These are phyloP conservation scores for Debaryomycetaceae sp. DNA, from an alignment of 1,139 yeast species.

Conservation along the genomic window DNA sequence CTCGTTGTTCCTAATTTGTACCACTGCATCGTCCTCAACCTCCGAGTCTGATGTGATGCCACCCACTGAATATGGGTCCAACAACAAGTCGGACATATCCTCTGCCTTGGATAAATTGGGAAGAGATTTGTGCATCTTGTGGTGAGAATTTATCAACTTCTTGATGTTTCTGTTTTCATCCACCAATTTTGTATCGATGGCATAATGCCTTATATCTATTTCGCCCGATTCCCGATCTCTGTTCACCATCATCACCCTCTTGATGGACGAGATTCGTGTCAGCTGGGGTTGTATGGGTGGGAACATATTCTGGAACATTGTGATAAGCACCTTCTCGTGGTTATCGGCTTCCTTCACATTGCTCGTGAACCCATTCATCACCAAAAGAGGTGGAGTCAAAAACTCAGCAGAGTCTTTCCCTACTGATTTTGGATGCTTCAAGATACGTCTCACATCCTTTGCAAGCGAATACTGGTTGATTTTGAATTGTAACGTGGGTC, in stretches of 20 bases:
- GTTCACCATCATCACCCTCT: slow-evolving; percentile 80
- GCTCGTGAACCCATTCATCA: slow-evolving; percentile 76
- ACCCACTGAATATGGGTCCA: slow-evolving; percentile 79
- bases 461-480: slow-evolving; percentile 74
- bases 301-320: slow-evolving; percentile 92
- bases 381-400: slow-evolving; percentile 80
- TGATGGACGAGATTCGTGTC: slow-evolving; percentile 70
- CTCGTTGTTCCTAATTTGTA: slow-evolving; percentile 57
- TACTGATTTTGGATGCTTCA: slow-evolving; percentile 67
- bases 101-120: slow-evolving; percentile 68
- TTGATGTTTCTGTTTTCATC: slow-evolving; percentile 81
- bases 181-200: slow-evolving; percentile 81
- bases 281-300: slow-evolving; percentile 87
- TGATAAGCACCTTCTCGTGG: slow-evolving; percentile 78
- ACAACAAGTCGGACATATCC: slow-evolving; percentile 79
- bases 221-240: slow-evolving; percentile 66
- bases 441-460: slow-evolving; percentile 72
- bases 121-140: slow-evolving; percentile 56
- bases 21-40: slow-evolving; percentile 88
- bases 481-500: slow-evolving; percentile 87
- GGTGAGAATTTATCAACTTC: slow-evolving; percentile 67
- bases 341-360: slow-evolving; percentile 52
- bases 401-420: slow-evolving; percentile 63
- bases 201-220: slow-evolving; percentile 86
- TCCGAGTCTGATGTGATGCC: slow-evolving; percentile 90